These are phyloP conservation scores for Pochonia chlamydosporia DNA, from an alignment of 2,329 filamentous ascomycete genomes.

Conservation along the genomic window DNA sequence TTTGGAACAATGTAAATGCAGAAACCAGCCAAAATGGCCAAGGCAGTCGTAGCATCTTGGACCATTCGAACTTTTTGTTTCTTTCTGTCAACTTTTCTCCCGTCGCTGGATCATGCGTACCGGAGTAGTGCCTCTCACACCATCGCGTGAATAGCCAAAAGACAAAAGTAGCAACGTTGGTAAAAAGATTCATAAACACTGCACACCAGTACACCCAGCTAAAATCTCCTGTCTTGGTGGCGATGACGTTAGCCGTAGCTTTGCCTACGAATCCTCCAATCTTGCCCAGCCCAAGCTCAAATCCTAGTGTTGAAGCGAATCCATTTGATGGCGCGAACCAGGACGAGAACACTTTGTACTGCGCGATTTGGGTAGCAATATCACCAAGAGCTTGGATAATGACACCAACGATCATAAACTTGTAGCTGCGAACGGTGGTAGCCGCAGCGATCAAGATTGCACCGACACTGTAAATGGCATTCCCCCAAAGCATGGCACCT, in stretches of 20 bases:
- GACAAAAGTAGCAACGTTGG: constrained; percentile 44
- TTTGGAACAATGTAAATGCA: constrained; percentile 52
- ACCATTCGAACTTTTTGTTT: constrained; percentile 49
- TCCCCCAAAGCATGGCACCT: constrained; percentile 55
- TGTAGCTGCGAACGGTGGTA: constrained; percentile 48
- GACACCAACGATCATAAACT: constrained; percentile 54
- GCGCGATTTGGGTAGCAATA: constrained; percentile 57
- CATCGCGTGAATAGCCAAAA: constrained; percentile 53
- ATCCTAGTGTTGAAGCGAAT: constrained; percentile 55
- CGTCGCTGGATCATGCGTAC: constrained; percentile 47
- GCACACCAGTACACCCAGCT: constrained; percentile 57
- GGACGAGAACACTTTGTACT: constrained; percentile 60
- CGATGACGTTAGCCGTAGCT: constrained; percentile 53
- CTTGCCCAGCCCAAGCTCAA: too few relatives aligned
- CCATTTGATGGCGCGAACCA: constrained; percentile 59
- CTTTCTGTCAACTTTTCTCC: constrained; percentile 55
- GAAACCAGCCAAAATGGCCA: constrained; percentile 56
- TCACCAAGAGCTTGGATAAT: constrained; percentile 54
- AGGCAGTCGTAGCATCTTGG: constrained; percentile 49
- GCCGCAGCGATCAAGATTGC: constrained; percentile 55
- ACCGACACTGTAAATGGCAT: constrained; percentile 51
- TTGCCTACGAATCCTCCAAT: constrained; percentile 57
- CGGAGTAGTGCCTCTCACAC: constrained; percentile 40
- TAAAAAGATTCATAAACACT: constrained; percentile 60
- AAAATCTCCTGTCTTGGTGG: constrained; percentile 51